These are phyloP conservation scores for Clarireedia sp. DNA, from an alignment of 2,329 filamentous ascomycete species.

Conservation along the genomic window DNA sequence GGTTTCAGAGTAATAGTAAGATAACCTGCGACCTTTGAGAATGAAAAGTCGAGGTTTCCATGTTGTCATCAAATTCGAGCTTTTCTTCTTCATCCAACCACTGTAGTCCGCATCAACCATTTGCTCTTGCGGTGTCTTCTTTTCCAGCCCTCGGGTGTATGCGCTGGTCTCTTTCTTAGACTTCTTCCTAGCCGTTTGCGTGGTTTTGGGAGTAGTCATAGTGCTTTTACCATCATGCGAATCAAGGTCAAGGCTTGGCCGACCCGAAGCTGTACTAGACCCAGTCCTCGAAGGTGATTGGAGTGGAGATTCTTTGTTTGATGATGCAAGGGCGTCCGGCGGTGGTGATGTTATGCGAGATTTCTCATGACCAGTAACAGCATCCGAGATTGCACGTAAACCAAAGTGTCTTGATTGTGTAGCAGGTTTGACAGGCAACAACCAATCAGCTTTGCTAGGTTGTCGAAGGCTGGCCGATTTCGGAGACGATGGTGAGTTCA, in stretches of 20 bases:
- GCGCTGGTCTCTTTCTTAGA: conserved; percentile 93
- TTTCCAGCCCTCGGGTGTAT: conserved; percentile 78
- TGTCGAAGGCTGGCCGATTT: conserved; percentile 41
- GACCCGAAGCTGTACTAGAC: conserved; percentile 61
- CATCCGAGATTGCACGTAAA: conserved; percentile 80
- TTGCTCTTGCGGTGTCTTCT: conserved; percentile 73
- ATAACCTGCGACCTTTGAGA: conserved; percentile 79
- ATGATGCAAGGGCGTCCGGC: conserved; percentile 34
- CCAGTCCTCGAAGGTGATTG: conserved; percentile 67
- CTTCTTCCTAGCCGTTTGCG: conserved; percentile 53
- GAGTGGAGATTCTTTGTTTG: conserved; percentile 44
- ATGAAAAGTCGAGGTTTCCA: conserved; percentile 98
- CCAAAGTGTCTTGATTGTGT: conserved; percentile 53
- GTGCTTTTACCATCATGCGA: conserved; percentile 58
- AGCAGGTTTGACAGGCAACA: conserved; percentile 36
- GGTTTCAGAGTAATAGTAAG: conserved; percentile 92
- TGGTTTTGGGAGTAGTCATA: conserved; percentile 39
- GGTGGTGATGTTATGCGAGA: conserved; percentile 42
- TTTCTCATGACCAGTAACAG: conserved; percentile 46
- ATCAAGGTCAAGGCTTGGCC: conserved; percentile 70
- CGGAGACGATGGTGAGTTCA: conserved; percentile 33
- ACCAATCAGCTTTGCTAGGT: conserved; percentile 39
- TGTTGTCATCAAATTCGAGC: conserved; percentile 88
- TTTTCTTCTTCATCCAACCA: conserved; percentile 99
- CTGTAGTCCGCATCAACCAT: conserved; percentile 85